Conservation (phyloP, 805 yeast species). For the Candida sithepensis region DNA sequence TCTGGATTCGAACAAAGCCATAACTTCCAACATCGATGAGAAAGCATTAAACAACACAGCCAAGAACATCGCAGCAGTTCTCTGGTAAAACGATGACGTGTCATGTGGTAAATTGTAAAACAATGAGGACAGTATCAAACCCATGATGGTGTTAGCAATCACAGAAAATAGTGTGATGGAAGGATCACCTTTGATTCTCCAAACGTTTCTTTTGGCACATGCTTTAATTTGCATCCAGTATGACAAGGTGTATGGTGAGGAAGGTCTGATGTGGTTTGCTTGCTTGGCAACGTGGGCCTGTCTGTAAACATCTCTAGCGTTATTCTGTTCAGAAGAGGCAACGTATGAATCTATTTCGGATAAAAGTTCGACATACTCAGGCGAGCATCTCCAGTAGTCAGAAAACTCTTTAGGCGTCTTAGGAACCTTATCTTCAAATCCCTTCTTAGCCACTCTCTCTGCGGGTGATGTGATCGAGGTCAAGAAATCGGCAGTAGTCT, state of each 20-base stretch:
- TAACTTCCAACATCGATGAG: slow-evolving; percentile 54
- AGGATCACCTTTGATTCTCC: slow-evolving; percentile 49
- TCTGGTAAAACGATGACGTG: slow-evolving; percentile 44
- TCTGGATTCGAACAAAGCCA: slow-evolving; percentile 49
- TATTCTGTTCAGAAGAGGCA: slow-evolving; percentile 6
- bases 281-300: slow-evolving; percentile 51
- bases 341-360: slow-evolving; percentile 33
- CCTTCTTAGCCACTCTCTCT: slow-evolving; percentile 29
- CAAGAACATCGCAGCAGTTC: slow-evolving; percentile 65
- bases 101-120: slow-evolving; percentile 43
- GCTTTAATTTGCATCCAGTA: slow-evolving; percentile 48
- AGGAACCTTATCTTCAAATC: slow-evolving; percentile 36
- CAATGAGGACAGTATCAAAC: slow-evolving; percentile 50
- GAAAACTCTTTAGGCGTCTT: slow-evolving; percentile 35
- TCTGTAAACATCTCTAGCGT: slow-evolving; percentile 8
- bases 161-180: slow-evolving; percentile 40
- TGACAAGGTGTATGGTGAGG: slow-evolving; percentile 50
- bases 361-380: slow-evolving; percentile 28
- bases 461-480: too few species aligned
- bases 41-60: slow-evolving; percentile 59
- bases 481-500: slow-evolving; percentile 44
- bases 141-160: slow-evolving; percentile 47
- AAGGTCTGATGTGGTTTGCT: slow-evolving; percentile 40
- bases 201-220: slow-evolving; percentile 41
- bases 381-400: slow-evolving; percentile 35